Base-by-base conservation (phyloP, 2,329 filamentous ascomycete species). In the Shiraia sp. region DNA sequence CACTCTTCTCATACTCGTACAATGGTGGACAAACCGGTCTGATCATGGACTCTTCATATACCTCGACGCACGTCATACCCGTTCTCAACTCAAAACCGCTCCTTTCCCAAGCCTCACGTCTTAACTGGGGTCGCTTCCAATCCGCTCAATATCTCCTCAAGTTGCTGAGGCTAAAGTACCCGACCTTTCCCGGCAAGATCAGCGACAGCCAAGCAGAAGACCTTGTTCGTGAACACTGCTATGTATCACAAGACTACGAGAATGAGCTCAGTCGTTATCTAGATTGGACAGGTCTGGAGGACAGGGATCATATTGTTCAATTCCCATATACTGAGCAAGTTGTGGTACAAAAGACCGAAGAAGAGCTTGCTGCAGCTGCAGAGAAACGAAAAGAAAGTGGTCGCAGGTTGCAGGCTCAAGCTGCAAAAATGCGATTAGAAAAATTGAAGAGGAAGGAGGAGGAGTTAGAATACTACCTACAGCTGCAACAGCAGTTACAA, bases 321-420 rank as follows among this genome's bases (percentile, higher is more conserved):
- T 95, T 95, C 56, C 93, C 93, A 0, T 99, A 83, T 64, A 95
- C 89, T 0, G 93, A 99, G 69, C 91, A 96, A 53, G 77, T 97
- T 2, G 76, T 96, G 2, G 72, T 91, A 0, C 88, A 96, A 65
- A 99, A 99, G 74, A 93, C 87, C 2, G 89, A 95, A 63, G 93
- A 97, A 66, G 93, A 99, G 68, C 79, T 99, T 12, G 90, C 88
- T 2, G 80, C 84, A 28, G 89, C 95, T 51, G 90, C 92, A 9
- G 93, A 99, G 75, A 87, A 92, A 66, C 90, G 95, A 64, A 95
- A 95, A 68, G 93, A 99, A 71, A 93, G 90, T 55, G 93, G 93
- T 0, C 80, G 93, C 51, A 80, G 95, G 32, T 67, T 99, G 17
- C 93, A 99, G 68, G 90, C 96, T 60, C 93, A 99, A 70, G 93